Percentiles rank a stretch among this genome's conserved stretches.
Conservation (phyloP, 2,329 filamentous ascomycete species). For the Amphichorda felina region DNA sequence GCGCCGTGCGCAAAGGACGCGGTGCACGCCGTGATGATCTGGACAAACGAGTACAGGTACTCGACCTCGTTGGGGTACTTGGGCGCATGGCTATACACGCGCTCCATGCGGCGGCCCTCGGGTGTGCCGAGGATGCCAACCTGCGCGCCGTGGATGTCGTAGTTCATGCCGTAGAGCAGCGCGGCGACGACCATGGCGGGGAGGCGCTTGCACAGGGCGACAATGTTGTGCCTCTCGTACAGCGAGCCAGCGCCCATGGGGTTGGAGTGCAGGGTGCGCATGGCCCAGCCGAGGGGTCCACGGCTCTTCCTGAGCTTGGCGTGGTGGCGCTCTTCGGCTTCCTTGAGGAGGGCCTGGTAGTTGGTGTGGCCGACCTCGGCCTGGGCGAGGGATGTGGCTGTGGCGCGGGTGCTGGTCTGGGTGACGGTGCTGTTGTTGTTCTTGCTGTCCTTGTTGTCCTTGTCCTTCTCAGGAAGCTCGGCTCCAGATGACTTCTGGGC, state of each 20-base stretch:
- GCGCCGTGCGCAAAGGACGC: slow-evolving; percentile 35
- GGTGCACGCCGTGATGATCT: slow-evolving; percentile 36
- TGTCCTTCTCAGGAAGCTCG: neutral
- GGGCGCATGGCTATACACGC: slow-evolving; percentile 33
- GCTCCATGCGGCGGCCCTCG: slow-evolving; percentile 37
- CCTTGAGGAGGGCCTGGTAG: slow-evolving; percentile 25
- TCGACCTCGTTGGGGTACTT: slow-evolving; percentile 42
- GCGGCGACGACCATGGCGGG: slow-evolving; percentile 48
- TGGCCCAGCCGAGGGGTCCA: slow-evolving; percentile 62
- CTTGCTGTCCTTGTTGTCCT: neutral
- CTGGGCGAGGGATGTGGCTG: slow-evolving; percentile 23
- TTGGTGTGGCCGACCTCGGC: slow-evolving; percentile 33
- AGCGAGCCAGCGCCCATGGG: slow-evolving; percentile 20
- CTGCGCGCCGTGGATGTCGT: slow-evolving; percentile 9
- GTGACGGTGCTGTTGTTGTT: neutral
- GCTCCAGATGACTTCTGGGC: too few species aligned
- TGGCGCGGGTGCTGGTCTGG: slow-evolving; percentile 1
- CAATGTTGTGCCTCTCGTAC: slow-evolving; percentile 59
- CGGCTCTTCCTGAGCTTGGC: slow-evolving; percentile 44
- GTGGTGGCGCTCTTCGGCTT: slow-evolving; percentile 19
- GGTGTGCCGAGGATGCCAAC: slow-evolving; percentile 50
- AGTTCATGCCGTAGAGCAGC: slow-evolving; percentile 10
- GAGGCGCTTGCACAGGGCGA: slow-evolving; percentile 25
- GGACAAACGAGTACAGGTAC: slow-evolving; percentile 34
- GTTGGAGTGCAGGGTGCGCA: slow-evolving; percentile 49